phyloP scores from a whole-genome alignment of 2,329 filamentous ascomycete genomes.

The Colletotrichum salicis region DNA sequence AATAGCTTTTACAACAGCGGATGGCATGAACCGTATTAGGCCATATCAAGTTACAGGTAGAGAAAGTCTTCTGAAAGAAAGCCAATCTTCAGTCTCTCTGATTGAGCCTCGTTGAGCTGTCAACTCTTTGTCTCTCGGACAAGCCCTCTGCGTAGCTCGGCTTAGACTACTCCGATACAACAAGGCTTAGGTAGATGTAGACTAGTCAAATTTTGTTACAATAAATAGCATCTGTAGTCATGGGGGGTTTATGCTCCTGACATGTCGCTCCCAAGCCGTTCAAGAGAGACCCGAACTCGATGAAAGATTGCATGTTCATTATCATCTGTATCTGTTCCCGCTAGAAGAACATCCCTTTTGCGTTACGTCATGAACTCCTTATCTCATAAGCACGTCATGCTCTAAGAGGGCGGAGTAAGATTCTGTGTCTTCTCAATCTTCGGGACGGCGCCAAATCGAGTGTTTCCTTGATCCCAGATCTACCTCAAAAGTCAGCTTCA shows the following conservation, averaged over 20 bases:
- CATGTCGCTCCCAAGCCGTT: not conserved
- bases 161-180: not conserved
- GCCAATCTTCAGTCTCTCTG: not conserved
- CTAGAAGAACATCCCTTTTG: not conserved
- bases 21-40: not conserved
- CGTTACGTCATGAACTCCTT: not conserved
- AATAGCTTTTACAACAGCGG: not conserved
- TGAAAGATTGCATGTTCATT: not conserved
- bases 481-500: slow-evolving; percentile 7
- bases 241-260: too few relatives aligned
- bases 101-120: too few relatives aligned
- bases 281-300: not conserved
- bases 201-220: too few relatives aligned
- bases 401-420: not conserved
- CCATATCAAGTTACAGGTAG: not conserved
- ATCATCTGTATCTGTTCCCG: not conserved
- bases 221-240: not conserved
- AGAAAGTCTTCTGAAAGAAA: not conserved
- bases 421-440: slow-evolving; percentile 32
- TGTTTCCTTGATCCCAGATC: slow-evolving; percentile 34
- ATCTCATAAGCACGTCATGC: not conserved
- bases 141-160: not conserved
- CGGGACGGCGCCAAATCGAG: slow-evolving; percentile 27
- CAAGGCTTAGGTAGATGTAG: not conserved
- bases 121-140: not conserved